These are phyloP conservation scores for Eimeria sp. DNA, from an alignment of 169 alveolate genomes.

Conservation along the genomic window DNA sequence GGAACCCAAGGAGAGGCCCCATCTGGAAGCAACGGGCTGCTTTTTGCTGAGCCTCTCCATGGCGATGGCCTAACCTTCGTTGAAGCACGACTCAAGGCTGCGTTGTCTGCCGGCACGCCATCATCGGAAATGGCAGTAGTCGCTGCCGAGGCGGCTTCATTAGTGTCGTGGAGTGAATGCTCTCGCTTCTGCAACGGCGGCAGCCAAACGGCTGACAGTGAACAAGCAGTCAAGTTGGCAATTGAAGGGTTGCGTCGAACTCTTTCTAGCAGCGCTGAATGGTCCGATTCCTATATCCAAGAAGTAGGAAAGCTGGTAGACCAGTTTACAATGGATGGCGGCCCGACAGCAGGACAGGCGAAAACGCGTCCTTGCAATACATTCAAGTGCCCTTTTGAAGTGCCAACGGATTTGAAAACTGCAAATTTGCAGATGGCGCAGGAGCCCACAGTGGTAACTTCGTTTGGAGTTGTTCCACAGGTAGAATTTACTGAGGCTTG, in stretches of 20 bases:
- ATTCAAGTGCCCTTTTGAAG: slow-evolving; percentile 55
- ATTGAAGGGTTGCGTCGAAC: slow-evolving; percentile 65
- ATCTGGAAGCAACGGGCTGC: neutral
- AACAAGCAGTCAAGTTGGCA: slow-evolving; percentile 24
- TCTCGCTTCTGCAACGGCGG: slow-evolving; percentile 69
- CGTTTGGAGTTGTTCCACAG: slow-evolving; percentile 58
- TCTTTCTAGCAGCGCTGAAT: neutral
- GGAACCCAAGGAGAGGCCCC: neutral
- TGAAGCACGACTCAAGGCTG: slow-evolving; percentile 13
- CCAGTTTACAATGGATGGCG: slow-evolving; percentile 21
- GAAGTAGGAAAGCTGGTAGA: slow-evolving; percentile 8
- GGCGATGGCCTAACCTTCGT: slow-evolving; percentile 32
- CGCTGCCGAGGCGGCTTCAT: slow-evolving; percentile 49
- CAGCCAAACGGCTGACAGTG: slow-evolving; percentile 28
- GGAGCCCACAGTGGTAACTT: slow-evolving; percentile 28
- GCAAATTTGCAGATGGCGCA: slow-evolving; percentile 53
- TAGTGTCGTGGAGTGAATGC: slow-evolving; percentile 54
- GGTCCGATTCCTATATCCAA: slow-evolving; percentile 25
- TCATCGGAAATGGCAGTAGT: neutral
- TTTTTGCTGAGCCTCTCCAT: slow-evolving; percentile 55
- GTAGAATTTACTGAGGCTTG: slow-evolving; percentile 35
- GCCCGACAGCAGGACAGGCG: neutral
- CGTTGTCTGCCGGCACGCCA: slow-evolving; percentile 3
- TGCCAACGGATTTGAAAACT: slow-evolving; percentile 53
- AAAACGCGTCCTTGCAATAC: slow-evolving; percentile 69